Conservation (phyloP, 2,329 filamentous ascomycete genomes). For the Sporothrix pallida region DNA sequence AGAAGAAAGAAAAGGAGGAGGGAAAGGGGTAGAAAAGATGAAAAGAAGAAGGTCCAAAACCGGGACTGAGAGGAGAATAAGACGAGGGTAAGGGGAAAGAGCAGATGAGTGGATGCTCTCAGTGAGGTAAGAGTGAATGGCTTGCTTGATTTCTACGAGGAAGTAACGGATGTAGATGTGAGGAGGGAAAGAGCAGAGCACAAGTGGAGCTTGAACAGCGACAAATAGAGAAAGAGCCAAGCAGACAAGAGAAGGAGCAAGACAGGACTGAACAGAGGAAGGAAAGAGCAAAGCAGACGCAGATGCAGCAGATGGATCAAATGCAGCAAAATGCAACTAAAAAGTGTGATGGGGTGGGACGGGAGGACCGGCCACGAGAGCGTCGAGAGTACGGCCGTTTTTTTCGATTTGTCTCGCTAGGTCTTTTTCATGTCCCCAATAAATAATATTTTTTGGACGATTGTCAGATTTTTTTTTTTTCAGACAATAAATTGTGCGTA, state of each 20-base stretch:
- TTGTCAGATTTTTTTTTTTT: background rate
- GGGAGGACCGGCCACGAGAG: slow-evolving; percentile 19
- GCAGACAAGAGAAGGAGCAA: slow-evolving; percentile 6
- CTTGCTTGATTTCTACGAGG: background rate
- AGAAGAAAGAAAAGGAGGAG: background rate
- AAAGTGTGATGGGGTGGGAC: slow-evolving; percentile 13
- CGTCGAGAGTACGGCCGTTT: background rate
- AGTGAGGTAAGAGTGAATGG: slow-evolving; percentile 20
- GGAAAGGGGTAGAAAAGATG: background rate
- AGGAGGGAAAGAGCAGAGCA: background rate
- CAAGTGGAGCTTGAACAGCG: slow-evolving; percentile 3
- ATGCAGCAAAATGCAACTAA: slow-evolving; percentile 20
- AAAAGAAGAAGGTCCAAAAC: background rate
- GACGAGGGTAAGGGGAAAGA: slow-evolving; percentile 6
- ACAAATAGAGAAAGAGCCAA: slow-evolving; percentile 21
- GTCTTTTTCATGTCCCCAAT: background rate
- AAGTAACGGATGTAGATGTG: slow-evolving; percentile 18
- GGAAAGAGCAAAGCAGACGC: background rate
- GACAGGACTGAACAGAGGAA: background rate
- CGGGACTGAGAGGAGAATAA: background rate
- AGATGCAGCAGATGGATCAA: background rate
- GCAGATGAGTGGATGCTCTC: slow-evolving; percentile 3
- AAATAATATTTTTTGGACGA: background rate
- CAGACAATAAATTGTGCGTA: background rate
- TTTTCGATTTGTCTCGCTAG: background rate